Conservation (phyloP, 2,329 filamentous ascomycete genomes). For the Neonectria ditissima region DNA sequence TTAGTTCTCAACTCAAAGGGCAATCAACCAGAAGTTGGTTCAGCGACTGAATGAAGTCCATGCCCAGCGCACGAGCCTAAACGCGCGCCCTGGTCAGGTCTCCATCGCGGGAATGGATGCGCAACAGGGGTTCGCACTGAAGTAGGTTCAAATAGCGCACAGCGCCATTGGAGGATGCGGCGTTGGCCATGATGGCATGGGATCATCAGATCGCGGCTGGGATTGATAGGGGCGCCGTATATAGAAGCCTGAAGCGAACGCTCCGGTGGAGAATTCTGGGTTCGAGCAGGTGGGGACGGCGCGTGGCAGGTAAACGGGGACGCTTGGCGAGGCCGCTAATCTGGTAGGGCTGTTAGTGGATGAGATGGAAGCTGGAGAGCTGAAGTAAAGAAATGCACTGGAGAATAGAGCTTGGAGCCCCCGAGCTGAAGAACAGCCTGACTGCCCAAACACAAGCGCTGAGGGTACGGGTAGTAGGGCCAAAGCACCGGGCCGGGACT, state of each 20-base stretch:
- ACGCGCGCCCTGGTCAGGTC: constrained; percentile 7
- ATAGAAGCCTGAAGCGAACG: not conserved
- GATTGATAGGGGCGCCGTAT: not conserved
- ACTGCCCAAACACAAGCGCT: constrained; percentile 14
- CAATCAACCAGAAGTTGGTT: constrained; percentile 1
- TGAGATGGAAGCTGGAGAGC: not conserved
- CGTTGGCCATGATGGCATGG: constrained; percentile 14
- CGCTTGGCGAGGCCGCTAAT: constrained; percentile 15
- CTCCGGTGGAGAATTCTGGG: not conserved
- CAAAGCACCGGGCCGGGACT: constrained; percentile 5
- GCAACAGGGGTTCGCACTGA: constrained; percentile 20
- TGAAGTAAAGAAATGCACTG: not conserved
- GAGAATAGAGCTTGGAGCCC: not conserved
- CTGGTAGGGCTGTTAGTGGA: constrained; percentile 25
- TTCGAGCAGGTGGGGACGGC: constrained; percentile 4
- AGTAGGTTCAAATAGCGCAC: constrained; percentile 8
- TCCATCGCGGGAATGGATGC: constrained; percentile 10
- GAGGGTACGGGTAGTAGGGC: not conserved
- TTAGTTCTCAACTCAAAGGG: constrained; percentile 16
- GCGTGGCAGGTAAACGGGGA: not conserved
- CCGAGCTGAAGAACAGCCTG: not conserved
- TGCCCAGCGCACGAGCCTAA: constrained; percentile 11
- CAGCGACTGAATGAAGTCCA: constrained; percentile 14
- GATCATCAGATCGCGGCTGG: not conserved
- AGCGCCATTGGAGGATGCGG: constrained; percentile 6